These are phyloP conservation scores for Pseudozyma sp. DNA, from an alignment of 1,284 basidiomycete species.

Conservation along the genomic window DNA sequence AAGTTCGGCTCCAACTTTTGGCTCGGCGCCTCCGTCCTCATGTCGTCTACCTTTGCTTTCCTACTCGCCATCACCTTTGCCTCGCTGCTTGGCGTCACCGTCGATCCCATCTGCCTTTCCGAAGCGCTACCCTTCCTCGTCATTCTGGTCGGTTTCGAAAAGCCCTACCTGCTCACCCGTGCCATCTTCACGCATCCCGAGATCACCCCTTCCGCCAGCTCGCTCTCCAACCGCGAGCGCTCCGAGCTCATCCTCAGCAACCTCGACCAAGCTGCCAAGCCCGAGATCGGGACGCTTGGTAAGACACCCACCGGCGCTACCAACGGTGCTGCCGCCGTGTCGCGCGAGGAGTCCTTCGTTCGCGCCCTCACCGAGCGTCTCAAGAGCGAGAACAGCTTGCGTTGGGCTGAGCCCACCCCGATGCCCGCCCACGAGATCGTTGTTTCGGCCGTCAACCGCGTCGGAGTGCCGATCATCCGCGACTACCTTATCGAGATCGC, in stretches of 20 bases:
- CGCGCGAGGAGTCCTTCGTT: slow-evolving; percentile 63
- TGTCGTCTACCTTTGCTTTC: slow-evolving; percentile 87
- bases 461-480: slow-evolving; percentile 85
- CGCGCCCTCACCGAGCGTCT: slow-evolving; percentile 68
- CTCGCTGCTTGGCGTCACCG: slow-evolving; percentile 82
- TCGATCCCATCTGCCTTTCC: slow-evolving; percentile 91
- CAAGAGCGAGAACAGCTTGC: slow-evolving; percentile 68
- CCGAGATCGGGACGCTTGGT: slow-evolving; percentile 36
- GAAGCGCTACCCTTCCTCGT: slow-evolving; percentile 98
- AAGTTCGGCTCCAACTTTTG: slow-evolving; percentile 66
- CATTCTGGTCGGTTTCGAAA: slow-evolving; percentile 97
- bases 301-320: slow-evolving; percentile 30
- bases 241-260: slow-evolving; percentile 49
- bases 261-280: slow-evolving; percentile 42
- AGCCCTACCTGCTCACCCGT: slow-evolving; percentile 89
- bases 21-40: slow-evolving; percentile 80
- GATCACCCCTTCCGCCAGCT: slow-evolving; percentile 70
- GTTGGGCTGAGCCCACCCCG: slow-evolving; percentile 71
- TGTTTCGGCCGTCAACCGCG: slow-evolving; percentile 81
- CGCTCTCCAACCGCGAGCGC: slow-evolving; percentile 23
- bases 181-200: slow-evolving; percentile 90
- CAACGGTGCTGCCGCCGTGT: slow-evolving; percentile 34
- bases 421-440: slow-evolving; percentile 84
- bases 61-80: slow-evolving; percentile 87
- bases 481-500: slow-evolving; percentile 94